Evolutionary conservation across 306 rosid genomes (phyloP).

Genomic region (Vicia villosa): DNA sequence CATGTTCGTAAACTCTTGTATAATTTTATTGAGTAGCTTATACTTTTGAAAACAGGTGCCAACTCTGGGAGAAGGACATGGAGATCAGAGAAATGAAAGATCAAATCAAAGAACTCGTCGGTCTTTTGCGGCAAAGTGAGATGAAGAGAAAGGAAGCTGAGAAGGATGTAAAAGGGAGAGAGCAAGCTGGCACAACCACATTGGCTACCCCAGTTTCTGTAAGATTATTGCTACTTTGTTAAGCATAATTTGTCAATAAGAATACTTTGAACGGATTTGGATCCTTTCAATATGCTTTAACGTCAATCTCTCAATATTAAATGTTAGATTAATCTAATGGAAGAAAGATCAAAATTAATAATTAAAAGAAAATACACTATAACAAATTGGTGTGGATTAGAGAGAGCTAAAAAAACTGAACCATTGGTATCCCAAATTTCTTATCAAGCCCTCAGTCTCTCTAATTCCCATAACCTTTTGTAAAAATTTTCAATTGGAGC

Average conservation of each 20-base stretch:
- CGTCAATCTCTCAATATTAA: too few species aligned
- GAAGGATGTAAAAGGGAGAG: conserved; percentile 90
- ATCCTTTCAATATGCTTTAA: too few species aligned
- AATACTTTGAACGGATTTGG: neutral
- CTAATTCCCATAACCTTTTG: too few species aligned
- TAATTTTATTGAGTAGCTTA: conserved; percentile 5
- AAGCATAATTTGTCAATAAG: conserved; percentile 23
- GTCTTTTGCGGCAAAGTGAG: conserved; percentile 95
- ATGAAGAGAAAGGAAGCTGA: conserved; percentile 87
- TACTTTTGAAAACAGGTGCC: conserved; percentile 64
- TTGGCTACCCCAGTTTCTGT: conserved; percentile 82
- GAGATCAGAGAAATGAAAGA: conserved; percentile 98
- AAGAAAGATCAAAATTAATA: too few species aligned
- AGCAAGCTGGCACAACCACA: conserved; percentile 68
- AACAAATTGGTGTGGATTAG: too few species aligned
- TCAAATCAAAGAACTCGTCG: conserved; percentile 95
- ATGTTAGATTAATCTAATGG: too few species aligned
- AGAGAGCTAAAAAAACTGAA: too few species aligned
- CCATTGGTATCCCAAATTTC: too few species aligned
- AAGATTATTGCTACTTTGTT: conserved; percentile 42
- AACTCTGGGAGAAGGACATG: conserved; percentile 89
- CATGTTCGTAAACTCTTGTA: conserved; percentile 23
- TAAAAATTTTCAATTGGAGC: too few species aligned
- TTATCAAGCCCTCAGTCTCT: too few species aligned
- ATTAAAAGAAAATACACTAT: too few species aligned